These are phyloP conservation scores for Trypanosoma grayi DNA, from an alignment of 208 protist species.

Conservation along the genomic window DNA sequence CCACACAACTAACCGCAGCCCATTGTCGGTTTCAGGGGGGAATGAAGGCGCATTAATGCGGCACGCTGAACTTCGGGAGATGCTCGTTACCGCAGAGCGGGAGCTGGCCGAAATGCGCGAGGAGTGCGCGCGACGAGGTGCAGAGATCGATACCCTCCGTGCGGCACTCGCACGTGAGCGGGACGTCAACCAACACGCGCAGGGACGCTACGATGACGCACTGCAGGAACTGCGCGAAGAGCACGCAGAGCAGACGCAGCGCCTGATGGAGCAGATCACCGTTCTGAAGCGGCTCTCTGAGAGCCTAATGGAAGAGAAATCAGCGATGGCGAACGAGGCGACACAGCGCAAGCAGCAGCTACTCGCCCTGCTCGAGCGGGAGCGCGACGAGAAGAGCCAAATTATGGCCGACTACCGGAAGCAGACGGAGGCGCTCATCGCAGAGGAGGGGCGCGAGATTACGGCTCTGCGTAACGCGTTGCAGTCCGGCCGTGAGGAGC, in stretches of 20 bases:
- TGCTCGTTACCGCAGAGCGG: conserved; percentile 70
- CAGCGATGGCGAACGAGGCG: conserved; percentile 51
- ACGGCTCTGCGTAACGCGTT: conserved; percentile 57
- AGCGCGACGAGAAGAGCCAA: conserved; percentile 81
- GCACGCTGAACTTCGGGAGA: conserved; percentile 53
- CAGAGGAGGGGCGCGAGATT: conserved; percentile 84
- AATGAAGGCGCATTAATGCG: conserved; percentile 23
- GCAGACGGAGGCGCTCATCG: conserved; percentile 84
- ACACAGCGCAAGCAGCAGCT: conserved; percentile 67
- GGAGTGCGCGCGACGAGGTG: conserved; percentile 42
- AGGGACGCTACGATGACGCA: conserved; percentile 41
- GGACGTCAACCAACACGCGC: conserved; percentile 31
- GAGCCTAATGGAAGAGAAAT: conserved; percentile 71
- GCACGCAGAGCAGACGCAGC: conserved; percentile 60
- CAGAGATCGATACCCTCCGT: conserved; percentile 50
- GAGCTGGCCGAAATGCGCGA: conserved; percentile 72
- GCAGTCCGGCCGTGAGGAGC: conserved; percentile 47
- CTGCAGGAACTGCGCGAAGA: conserved; percentile 45
- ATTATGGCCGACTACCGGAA: conserved; percentile 89
- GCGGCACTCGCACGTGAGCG: conserved; percentile 63
- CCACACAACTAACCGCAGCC: background rate
- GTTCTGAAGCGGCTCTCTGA: conserved; percentile 76
- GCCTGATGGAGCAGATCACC: conserved; percentile 76
- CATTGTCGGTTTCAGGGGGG: no score
- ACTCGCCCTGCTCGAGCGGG: conserved; percentile 64